Evolutionary conservation across 2,329 filamentous ascomycete species (phyloP), one percentile per base, ranked within the genome.

Genomic region (Alternaria consortialis): DNA sequence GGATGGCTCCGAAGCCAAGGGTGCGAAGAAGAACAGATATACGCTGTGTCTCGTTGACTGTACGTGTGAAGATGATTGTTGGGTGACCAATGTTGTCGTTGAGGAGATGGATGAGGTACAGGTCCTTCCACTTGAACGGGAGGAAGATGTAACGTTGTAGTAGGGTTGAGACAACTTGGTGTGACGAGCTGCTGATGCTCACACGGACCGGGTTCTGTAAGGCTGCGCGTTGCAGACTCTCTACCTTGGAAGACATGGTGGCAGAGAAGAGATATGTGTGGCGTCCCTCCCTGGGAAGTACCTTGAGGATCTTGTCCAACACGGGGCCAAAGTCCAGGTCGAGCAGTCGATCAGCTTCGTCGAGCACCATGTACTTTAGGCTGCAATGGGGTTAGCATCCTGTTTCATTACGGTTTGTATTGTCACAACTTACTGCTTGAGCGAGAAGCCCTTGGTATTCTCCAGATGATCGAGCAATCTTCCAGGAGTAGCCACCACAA

Each of bases 311-410:
- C 80, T 97, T 97, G 80, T 97, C 93, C 37, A 98, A 87, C 23
- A 94, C 91, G 2, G 93, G 92, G 0, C 94, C 94, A 69, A 98
- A 98, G 77, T 97, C 94, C 77, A 97, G 89, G 75, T 99, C 95
- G 2, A 98, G 86, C 9, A 98, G 85, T 60, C 94, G 85, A 78
- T 98, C 94, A 25, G 94, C 94, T 81, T 97, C 94, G 74, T 97
- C 94, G 87, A 98, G 93, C 63, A 97, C 94, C 4, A 98, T 84
- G 74, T 94, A 97, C 74, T 94, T 94, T 37, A 97, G 83, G 85
- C 31, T 91, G 87, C 50, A 98, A 82, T 25, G 6, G 9, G 9
- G 11, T 40, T 23, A 40, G 37, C 37, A 4, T 12, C 2, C 2
- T 40, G 17, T 23, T 20, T 1, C 17, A 5, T 20, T 12, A 7